Percentiles rank a stretch among this genome's conserved stretches.
phyloP scores from a whole-genome alignment of 1,139 yeast species.

The Blastobotrys serpentis region DNA sequence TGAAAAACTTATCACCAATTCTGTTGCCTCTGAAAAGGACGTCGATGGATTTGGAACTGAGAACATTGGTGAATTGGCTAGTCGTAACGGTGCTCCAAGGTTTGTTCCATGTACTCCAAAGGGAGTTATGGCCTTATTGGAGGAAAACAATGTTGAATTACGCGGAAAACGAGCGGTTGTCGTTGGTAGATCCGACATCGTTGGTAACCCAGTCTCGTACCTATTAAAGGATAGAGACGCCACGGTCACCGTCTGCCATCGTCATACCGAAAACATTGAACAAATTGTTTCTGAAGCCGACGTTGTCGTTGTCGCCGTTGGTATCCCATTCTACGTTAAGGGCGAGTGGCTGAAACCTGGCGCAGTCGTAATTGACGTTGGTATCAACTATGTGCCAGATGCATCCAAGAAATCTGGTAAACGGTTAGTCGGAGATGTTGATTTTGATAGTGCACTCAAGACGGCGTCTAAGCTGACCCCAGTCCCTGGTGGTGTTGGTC shows the following conservation, averaged over 20 bases:
- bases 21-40: constrained; percentile 78
- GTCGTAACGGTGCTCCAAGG: constrained; percentile 79
- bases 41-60: constrained; percentile 93
- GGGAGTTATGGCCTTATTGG: constrained; percentile 80
- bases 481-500: constrained; percentile 99
- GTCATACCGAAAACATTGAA: constrained; percentile 64
- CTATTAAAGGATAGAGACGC: constrained; percentile 77
- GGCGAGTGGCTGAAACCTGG: constrained; percentile 89
- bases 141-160: constrained; percentile 60
- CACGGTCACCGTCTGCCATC: constrained; percentile 84
- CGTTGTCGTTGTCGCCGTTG: constrained; percentile 88
- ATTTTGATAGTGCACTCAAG: constrained; percentile 62
- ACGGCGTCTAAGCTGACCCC: constrained; percentile 84
- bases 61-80: constrained; percentile 88
- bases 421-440: constrained; percentile 92
- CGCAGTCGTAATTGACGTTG: constrained; percentile 90
- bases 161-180: constrained; percentile 89
- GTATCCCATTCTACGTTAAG: constrained; percentile 76
- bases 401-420: constrained; percentile 75
- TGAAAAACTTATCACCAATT: constrained; percentile 74
- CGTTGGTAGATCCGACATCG: constrained; percentile 93
- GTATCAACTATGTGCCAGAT: constrained; percentile 86
- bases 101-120: constrained; percentile 96
- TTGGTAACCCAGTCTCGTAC: constrained; percentile 88
- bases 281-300: constrained; percentile 71